Base-by-base conservation (phyloP, 495 filamentous ascomycete species). In the Lepraria neglecta region DNA sequence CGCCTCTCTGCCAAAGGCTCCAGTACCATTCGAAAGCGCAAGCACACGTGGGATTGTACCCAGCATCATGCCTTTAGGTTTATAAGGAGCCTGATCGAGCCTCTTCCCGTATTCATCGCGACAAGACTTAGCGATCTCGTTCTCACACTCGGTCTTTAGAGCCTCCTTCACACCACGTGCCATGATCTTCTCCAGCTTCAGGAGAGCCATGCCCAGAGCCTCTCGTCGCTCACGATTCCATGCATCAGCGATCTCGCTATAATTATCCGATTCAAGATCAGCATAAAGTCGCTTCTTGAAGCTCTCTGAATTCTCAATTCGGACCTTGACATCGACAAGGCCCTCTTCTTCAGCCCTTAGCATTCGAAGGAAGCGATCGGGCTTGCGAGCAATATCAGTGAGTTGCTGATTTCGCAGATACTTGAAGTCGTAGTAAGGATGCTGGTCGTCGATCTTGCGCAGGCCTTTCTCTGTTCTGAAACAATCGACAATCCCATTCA, bases 381-480 rank as follows among this genome's bases (percentile, higher is more conserved):
- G 94, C 19, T 86, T 84, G 24, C 80, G 81, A 7, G 90, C 88
- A 63, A 97, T 84, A 62, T 94, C 87, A 40, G 75, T 76, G 57
- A 97, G 82, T 50, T 85, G 87, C 69, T 96, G 91, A 66, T 94
- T 89, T 43, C 89, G 82, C 19, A 97, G 84, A 63, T 98, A 98
- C 68, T 98, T 98, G 76, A 98, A 92, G 71, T 96, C 94, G 71
- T 96, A 96, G 72, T 94, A 97, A 0, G 89, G 91, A 69, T 97
- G 90, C 40, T 95, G 84, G 54, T 97, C 95, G 63, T 96, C 92
- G 67, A 98, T 97, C 68, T 88, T 87, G 40, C 87, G 86, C n/a
- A 95, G 77, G 31, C 94, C 94, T 71, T 97, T 97, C 51, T 96
- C 91, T 10, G 94, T 98, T 56, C 92, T 85, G 63, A 83, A 83